These are phyloP conservation scores for Boechera divaricarpa DNA, from an alignment of 345 rosid species.

Conservation along the genomic window DNA sequence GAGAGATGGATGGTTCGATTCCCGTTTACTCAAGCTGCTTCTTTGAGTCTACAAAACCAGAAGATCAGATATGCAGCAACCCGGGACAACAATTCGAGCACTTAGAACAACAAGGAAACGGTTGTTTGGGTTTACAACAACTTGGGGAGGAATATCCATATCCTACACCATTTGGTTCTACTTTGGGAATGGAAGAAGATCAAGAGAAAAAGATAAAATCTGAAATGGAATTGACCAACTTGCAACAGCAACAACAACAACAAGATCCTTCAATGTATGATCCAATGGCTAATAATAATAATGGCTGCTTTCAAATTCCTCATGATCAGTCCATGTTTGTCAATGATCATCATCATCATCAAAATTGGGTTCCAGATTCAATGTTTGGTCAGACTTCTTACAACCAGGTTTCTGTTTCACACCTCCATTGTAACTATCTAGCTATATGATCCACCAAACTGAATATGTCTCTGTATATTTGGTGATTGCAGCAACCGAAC, in stretches of 20 bases:
- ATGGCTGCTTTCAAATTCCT: conserved; percentile 54
- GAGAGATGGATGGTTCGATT: conserved; percentile 64
- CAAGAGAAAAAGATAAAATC: conserved; percentile 53
- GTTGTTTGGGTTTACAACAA: conserved; percentile 60
- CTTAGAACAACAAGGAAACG: conserved; percentile 51
- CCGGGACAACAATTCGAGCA: conserved; percentile 57
- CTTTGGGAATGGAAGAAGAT: conserved; percentile 51
- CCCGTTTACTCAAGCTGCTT: conserved; percentile 60
- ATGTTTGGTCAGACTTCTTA: conserved; percentile 64
- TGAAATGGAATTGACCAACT: conserved; percentile 57
- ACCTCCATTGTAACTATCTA: background rate
- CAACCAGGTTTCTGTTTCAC: conserved; percentile 60
- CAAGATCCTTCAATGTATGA: conserved; percentile 54
- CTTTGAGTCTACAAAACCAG: conserved; percentile 54
- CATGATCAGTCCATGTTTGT: conserved; percentile 52
- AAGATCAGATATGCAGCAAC: conserved; percentile 57
- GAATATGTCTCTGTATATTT: conserved; percentile 20
- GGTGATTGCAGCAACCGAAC: conserved; percentile 43
- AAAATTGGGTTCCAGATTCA: conserved; percentile 53
- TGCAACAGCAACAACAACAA: conserved; percentile 59
- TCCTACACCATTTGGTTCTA: conserved; percentile 38
- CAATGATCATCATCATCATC: conserved; percentile 50
- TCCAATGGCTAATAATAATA: conserved; percentile 44
- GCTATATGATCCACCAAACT: conserved; percentile 22
- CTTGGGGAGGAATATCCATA: conserved; percentile 59